phyloP scores from a whole-genome alignment of 192 early-diverging fungal species.

The Backusella morwellensis region DNA sequence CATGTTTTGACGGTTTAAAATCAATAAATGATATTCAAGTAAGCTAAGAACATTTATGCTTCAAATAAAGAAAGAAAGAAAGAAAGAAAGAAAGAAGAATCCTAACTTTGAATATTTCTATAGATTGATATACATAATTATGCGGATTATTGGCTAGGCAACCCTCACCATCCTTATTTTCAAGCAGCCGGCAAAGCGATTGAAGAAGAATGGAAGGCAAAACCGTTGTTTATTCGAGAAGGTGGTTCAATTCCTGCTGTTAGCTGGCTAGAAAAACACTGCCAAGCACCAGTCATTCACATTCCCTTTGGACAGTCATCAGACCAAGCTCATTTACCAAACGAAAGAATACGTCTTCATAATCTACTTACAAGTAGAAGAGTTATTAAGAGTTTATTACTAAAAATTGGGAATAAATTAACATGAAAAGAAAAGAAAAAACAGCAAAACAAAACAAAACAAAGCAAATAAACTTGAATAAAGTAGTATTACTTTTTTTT shows the following conservation, averaged over 20 bases:
- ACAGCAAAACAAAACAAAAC: background rate
- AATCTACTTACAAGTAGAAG: slow-evolving; percentile 61
- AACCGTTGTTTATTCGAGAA: slow-evolving; percentile 73
- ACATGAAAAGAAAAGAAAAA: background rate
- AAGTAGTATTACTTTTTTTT: background rate
- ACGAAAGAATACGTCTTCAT: slow-evolving; percentile 64
- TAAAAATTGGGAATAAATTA: slow-evolving; percentile 12
- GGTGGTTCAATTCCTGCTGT: slow-evolving; percentile 75
- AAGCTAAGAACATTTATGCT: slow-evolving; percentile 6
- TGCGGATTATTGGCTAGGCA: slow-evolving; percentile 78
- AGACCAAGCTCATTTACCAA: slow-evolving; percentile 66
- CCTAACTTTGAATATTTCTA: background rate
- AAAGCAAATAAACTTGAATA: background rate
- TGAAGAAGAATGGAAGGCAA: slow-evolving; percentile 52
- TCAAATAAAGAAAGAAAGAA: background rate
- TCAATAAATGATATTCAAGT: slow-evolving; percentile 49
- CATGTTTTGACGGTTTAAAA: slow-evolving; percentile 44
- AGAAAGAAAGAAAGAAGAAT: background rate
- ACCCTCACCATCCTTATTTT: slow-evolving; percentile 60
- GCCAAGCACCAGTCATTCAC: slow-evolving; percentile 62
- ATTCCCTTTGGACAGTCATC: slow-evolving; percentile 72
- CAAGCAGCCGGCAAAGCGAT: slow-evolving; percentile 65
- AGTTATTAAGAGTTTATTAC: slow-evolving; percentile 45
- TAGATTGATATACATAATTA: slow-evolving; percentile 60
- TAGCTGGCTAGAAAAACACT: slow-evolving; percentile 64